Evolutionary conservation across 2,329 filamentous ascomycete genomes (phyloP).

Genomic region (Penicillium brasilianum): DNA sequence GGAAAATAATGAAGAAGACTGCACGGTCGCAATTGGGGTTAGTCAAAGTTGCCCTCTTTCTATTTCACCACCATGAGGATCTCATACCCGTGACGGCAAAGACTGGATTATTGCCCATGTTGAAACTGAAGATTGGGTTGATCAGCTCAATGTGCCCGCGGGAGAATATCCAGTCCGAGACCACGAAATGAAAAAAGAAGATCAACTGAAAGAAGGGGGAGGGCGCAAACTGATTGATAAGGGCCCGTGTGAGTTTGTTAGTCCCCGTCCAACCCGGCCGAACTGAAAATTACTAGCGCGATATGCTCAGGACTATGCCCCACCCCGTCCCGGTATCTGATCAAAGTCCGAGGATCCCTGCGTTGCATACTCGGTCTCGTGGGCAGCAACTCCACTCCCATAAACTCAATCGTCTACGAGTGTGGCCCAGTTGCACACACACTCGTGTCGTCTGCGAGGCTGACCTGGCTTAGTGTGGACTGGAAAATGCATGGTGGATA

Average conservation of each 20-base stretch:
- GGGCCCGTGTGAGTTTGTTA: constrained; percentile 10
- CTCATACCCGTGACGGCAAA: constrained; percentile 28
- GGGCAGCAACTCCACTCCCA: not conserved
- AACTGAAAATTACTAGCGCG: constrained; percentile 21
- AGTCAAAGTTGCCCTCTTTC: not conserved
- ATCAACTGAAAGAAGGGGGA: not conserved
- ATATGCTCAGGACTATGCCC: not conserved
- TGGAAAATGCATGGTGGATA: not conserved
- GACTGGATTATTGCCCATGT: constrained; percentile 30
- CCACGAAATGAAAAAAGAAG: constrained; percentile 6
- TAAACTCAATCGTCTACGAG: constrained; percentile 8
- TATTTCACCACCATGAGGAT: not conserved
- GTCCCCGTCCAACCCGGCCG: not conserved
- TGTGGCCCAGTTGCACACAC: not conserved
- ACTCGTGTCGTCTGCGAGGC: constrained; percentile 9
- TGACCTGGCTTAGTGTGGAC: not conserved
- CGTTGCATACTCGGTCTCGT: constrained; percentile 1
- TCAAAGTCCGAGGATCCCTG: constrained; percentile 12
- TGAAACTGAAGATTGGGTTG: constrained; percentile 1
- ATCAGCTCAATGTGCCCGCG: not conserved
- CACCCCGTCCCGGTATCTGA: constrained; percentile 17
- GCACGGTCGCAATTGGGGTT: constrained; percentile 5
- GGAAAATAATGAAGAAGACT: constrained; percentile 58
- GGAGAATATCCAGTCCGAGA: constrained; percentile 5
- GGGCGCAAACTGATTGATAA: constrained; percentile 20